Conservation (phyloP, 768 basidiomycete genomes). For the Plicaturopsis crispa region DNA sequence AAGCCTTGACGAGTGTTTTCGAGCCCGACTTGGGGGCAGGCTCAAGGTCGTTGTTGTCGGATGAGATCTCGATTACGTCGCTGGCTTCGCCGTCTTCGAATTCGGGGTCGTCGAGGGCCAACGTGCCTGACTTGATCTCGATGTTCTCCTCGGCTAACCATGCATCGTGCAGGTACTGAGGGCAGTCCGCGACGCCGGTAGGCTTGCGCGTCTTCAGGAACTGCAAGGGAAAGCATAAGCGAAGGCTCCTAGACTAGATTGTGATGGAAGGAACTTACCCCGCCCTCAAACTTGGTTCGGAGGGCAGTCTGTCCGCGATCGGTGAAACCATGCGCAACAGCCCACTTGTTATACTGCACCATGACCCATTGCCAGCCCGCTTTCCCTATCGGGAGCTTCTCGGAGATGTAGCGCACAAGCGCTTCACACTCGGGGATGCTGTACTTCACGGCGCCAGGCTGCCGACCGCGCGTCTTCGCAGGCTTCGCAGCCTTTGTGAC, state of each 20-base stretch:
- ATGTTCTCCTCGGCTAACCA: constrained; percentile 13
- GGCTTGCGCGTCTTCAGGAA: constrained; percentile 19
- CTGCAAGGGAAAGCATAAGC: constrained; percentile 9
- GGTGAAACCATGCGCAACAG: constrained; percentile 6
- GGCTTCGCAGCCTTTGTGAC: no score
- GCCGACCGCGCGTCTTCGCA: no score
- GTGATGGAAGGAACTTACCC: constrained; percentile 9
- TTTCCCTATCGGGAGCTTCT: constrained; percentile 13
- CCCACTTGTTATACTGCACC: constrained; percentile 12
- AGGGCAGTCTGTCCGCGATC: constrained; percentile 11
- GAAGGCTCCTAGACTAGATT: constrained; percentile 1
- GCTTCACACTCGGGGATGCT: constrained; percentile 7
- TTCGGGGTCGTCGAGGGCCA: constrained; percentile 12
- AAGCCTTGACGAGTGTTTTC: constrained; percentile 2
- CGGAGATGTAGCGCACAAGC: constrained; percentile 11
- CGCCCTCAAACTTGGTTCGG: constrained; percentile 18
- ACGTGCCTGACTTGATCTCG: constrained; percentile 10
- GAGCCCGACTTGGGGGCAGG: constrained; percentile 1
- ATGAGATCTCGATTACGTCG: background rate
- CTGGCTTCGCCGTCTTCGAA: constrained; percentile 3
- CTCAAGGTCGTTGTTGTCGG: constrained; percentile 3
- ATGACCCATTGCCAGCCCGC: constrained; percentile 12
- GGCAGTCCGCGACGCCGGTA: constrained; percentile 18
- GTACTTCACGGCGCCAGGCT: constrained; percentile 16
- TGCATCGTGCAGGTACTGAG: constrained; percentile 14